phyloP scores from a whole-genome alignment of 805 yeast genomes.

The Metschnikowia aberdeeniae region DNA sequence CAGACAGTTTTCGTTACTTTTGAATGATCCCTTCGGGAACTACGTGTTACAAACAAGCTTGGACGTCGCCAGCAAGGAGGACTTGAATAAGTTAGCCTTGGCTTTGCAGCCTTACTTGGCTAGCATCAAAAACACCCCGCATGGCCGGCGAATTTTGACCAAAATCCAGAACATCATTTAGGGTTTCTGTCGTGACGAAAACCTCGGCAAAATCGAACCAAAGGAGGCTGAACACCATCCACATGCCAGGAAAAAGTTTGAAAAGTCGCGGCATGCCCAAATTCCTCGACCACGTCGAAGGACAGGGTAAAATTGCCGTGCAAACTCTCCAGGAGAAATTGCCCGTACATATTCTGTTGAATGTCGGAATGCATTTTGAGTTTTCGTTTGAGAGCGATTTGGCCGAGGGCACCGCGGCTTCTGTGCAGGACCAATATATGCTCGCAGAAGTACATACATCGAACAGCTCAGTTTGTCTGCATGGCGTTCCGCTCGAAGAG shows the following conservation, averaged over 20 bases:
- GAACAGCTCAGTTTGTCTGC: neutral
- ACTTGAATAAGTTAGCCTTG: conserved; percentile 53
- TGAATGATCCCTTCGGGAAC: conserved; percentile 58
- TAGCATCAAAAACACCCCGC: conserved; percentile 84
- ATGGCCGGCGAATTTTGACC: conserved; percentile 88
- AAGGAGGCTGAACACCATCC: no score
- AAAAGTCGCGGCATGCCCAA: no score
- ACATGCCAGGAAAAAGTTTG: no score
- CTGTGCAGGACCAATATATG: neutral
- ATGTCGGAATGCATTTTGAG: no score
- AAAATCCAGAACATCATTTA: conserved; percentile 40
- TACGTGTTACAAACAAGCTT: conserved; percentile 57
- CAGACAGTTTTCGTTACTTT: conserved; percentile 36
- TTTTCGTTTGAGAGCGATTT: neutral
- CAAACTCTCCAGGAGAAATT: no score
- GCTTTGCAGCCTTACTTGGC: conserved; percentile 71
- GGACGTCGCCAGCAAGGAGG: conserved; percentile 49
- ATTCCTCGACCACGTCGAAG: no score
- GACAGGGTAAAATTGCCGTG: no score
- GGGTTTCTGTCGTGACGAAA: neutral
- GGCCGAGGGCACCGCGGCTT: neutral
- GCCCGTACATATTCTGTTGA: no score
- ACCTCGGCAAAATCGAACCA: no score
- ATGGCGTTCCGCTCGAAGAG: neutral
- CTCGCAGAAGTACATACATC: conserved; percentile 4